These are phyloP conservation scores for Lachnellula willkommii DNA, from an alignment of 2,329 filamentous ascomycete genomes.

Conservation along the genomic window DNA sequence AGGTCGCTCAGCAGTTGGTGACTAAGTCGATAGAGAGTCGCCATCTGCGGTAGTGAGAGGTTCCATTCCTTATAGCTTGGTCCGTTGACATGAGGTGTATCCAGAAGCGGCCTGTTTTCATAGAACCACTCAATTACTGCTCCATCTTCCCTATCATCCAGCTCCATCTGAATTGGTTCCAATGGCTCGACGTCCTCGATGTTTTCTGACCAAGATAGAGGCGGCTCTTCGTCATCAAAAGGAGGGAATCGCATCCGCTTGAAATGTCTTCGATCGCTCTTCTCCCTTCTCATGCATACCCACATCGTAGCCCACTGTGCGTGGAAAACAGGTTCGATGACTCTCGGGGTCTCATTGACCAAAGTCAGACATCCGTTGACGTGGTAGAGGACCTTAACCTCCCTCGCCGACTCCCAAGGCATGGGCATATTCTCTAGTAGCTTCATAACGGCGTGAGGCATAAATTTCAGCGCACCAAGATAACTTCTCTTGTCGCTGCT, in stretches of 20 bases:
- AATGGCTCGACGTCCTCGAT: conserved; percentile 97
- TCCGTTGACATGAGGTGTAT: conserved; percentile 91
- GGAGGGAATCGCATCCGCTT: conserved; percentile 99
- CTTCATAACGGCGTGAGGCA: conserved; percentile 97
- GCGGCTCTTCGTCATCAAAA: conserved; percentile 97
- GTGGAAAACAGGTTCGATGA: conserved; percentile 96
- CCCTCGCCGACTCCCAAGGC: conserved; percentile 95
- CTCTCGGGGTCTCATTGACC: conserved; percentile 92
- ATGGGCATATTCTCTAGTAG: conserved; percentile 99
- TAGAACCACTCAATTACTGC: conserved; percentile 97
- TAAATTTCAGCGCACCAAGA: conserved; percentile 94
- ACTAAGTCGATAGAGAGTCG: conserved; percentile 85
- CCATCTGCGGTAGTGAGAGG: conserved; percentile 88
- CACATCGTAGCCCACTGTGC: conserved; percentile 99
- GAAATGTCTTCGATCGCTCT: conserved; percentile 91
- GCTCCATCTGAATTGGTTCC: conserved; percentile 97
- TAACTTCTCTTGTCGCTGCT: conserved; percentile 98
- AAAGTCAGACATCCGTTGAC: conserved; percentile 95
- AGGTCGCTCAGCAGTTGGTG: conserved; percentile 86
- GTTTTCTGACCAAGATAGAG: conserved; percentile 96
- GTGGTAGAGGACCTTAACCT: conserved; percentile 97
- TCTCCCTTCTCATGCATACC: conserved; percentile 96
- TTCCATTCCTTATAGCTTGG: conserved; percentile 98
- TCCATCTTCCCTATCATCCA: conserved; percentile 87
- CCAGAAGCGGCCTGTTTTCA: conserved; percentile 82